phyloP scores from a whole-genome alignment of 2,329 filamentous ascomycete species.

The Colletotrichum spaethianum region DNA sequence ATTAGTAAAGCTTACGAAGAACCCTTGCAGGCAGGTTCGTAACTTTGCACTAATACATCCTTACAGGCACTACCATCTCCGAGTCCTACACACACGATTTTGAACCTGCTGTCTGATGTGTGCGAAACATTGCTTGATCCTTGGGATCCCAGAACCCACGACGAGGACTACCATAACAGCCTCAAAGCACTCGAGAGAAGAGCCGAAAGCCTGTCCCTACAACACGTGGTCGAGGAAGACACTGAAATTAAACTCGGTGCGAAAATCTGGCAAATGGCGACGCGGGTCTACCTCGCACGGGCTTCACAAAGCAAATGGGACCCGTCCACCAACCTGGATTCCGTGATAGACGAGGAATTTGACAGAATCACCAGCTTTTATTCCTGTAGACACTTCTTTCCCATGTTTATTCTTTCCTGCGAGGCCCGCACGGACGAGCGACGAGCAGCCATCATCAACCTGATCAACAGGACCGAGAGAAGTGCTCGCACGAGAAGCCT shows the following conservation, averaged over 20 bases:
- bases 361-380: constrained; percentile 43
- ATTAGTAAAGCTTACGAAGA: not conserved
- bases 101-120: constrained; percentile 24
- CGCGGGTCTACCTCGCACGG: constrained; percentile 14
- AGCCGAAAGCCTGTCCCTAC: not conserved
- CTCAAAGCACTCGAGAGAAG: constrained; percentile 16
- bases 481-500: constrained; percentile 45
- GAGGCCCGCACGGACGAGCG: constrained; percentile 52
- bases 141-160: not conserved
- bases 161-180: not conserved
- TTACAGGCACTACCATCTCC: not conserved
- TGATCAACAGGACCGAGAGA: constrained; percentile 48
- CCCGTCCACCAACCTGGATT: constrained; percentile 42
- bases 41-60: not conserved
- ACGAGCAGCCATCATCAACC: constrained; percentile 47
- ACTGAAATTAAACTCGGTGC: not conserved
- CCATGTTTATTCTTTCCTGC: constrained; percentile 52
- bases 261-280: constrained; percentile 19
- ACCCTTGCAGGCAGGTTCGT: not conserved
- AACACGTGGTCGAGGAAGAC: not conserved
- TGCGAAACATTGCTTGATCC: constrained; percentile 9
- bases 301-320: constrained; percentile 45
- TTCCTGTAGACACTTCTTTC: constrained; percentile 52
- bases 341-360: constrained; percentile 12
- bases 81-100: constrained; percentile 11